Evolutionary conservation across 768 basidiomycete species (phyloP).

Genomic region (Bullera alba): DNA sequence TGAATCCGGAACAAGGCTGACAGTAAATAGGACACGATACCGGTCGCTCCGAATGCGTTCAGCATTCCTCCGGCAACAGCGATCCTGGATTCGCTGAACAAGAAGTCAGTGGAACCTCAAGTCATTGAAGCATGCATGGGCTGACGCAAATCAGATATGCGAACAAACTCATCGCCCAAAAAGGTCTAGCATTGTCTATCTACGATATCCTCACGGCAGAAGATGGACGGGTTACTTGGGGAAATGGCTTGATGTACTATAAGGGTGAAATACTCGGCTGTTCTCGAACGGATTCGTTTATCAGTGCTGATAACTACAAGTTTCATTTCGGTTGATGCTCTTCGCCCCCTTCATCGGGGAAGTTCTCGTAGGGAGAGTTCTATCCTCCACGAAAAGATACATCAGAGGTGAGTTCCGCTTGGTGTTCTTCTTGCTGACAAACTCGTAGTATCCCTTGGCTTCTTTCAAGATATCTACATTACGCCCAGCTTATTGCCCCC

Average conservation of each 20-base stretch:
- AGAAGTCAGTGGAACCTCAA: constrained; percentile 63
- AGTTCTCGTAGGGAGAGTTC: constrained; percentile 80
- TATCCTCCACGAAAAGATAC: constrained; percentile 75
- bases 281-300: neutral
- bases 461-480: constrained; percentile 91
- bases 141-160: constrained; percentile 54
- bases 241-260: constrained; percentile 92
- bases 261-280: constrained; percentile 55
- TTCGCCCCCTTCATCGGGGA: constrained; percentile 88
- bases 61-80: constrained; percentile 69
- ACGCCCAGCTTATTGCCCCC: constrained; percentile 72
- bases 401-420: constrained; percentile 61
- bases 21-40: constrained; percentile 68
- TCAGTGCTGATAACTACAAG: constrained; percentile 51
- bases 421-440: neutral
- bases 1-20: neutral
- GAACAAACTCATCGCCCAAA: constrained; percentile 70
- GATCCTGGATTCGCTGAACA: constrained; percentile 77
- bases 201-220: constrained; percentile 80
- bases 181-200: constrained; percentile 82
- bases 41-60: constrained; percentile 82
- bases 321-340: constrained; percentile 78
- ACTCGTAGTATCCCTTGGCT: constrained; percentile 66
- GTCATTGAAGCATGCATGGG: no score
- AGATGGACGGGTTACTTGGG: constrained; percentile 88